Evolutionary conservation across 345 rosid genomes (phyloP), one percentile per base, ranked within the genome.

Genomic region (Salix dunnii): DNA sequence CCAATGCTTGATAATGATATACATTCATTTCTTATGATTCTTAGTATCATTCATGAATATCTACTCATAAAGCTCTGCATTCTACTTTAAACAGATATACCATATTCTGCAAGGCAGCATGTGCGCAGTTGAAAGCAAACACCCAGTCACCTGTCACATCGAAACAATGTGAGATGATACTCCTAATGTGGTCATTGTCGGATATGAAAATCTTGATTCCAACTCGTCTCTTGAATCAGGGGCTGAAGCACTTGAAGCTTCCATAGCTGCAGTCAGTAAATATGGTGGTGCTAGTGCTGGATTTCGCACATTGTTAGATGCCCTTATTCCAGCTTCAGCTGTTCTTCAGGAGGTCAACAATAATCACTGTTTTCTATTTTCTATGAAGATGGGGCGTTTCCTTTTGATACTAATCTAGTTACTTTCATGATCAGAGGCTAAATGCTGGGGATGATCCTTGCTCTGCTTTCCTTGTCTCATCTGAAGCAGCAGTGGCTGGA

Each of bases 261-360:
- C 97, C 73, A 90, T 92, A 72, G 72, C 90, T 72, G 93, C 97
- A 2, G 91, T 95, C 65, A 95, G 98, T 84, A 95, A 88, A 82
- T 95, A 95, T 65, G 97, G 99, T 18, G 98, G 99, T 42, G 99
- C 99, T 71, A 76, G 80, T 80, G 98, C 97, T 77, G 98, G 99
- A 64, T 90, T 81, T 80, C 93, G 99, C 46, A 95, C 99, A 0
- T 64, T 95, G 85, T 84, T 95, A 80, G 99, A 95, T 86, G 98
- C 99, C 12, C 92, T 95, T 74, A 93, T 93, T 82, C 99, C 99
- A 21, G 99, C 98, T 49, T 87, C 88, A 14, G 67, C 83, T 80
- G 93, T 86, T 83, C 97, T 95, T 74, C 84, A 84, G 81, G 94
- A 95, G 97, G 98, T 93, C 73, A 46, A 53, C 35, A 74, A 49